Evolutionary conservation across 1,139 yeast genomes (phyloP), one percentile per base, ranked within the genome.

Genomic region (Spencermartinsiella ligniputridi): DNA sequence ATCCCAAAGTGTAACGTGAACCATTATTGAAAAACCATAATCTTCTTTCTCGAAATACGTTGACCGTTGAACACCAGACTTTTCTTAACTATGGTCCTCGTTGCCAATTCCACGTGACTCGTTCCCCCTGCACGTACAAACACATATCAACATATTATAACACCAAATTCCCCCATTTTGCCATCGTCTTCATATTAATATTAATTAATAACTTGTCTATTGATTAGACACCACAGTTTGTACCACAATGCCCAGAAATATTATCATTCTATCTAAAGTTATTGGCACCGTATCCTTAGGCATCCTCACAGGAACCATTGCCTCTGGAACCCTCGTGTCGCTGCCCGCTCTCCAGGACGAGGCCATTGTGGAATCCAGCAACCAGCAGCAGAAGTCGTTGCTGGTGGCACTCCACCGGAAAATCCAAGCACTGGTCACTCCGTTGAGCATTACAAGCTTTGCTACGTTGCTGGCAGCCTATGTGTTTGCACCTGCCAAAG

Each of bases 251-350:
- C 54, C 49, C 6, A 30, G 49, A 12, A 47, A 46, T 38, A 50
- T 54, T 15, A 42, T 56, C 34, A 52, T 57, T 37, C 44, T 55
- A 13, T 52, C 62, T 32, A 59, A 59, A 42, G 57, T 59, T 37
- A 46, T 59, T 30, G 63, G 63, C 9, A 57, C 63, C 15, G 61
- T 57, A 13, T 51, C 61, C 8, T 46, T 59, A 39, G 63, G 63
- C 11, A 46, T 58, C 16, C 51, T 56, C 15, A 56, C 63, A 15
- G 63, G 63, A 16, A 50, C 56, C 36, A 40, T 54, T 16, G 52
- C 56, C 22, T 46, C 58, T 15, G 44, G 56, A 33, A 43, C 53
- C 18, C 49, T 53, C 27, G 54, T 54, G n/a, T 48, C 57, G 18
- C 45, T 55, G 15, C 58, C 59, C 6, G 39, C 46, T 16, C 29